These are phyloP conservation scores for Solanum lycopersicoides DNA, from an alignment of 257 asterid species.

Conservation along the genomic window DNA sequence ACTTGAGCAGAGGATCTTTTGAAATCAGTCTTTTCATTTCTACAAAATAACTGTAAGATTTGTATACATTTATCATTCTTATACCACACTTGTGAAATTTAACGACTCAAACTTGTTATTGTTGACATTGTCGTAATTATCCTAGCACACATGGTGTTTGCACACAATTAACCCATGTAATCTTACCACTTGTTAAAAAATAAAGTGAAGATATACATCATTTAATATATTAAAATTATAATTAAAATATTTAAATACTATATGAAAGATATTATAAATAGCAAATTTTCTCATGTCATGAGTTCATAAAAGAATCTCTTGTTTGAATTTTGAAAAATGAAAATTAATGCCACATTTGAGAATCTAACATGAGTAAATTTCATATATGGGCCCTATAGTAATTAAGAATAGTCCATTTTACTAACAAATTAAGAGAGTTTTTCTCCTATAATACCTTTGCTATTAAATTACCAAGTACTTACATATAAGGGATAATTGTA, in stretches of 20 bases:
- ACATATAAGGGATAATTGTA: too few species aligned
- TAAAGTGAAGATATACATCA: not conserved
- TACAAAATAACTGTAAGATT: too few species aligned
- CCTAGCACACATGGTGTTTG: not conserved
- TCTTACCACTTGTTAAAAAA: not conserved
- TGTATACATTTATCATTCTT: too few species aligned
- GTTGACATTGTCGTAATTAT: not conserved
- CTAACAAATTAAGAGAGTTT: too few species aligned
- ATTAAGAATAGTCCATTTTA: too few species aligned
- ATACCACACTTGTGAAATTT: not conserved
- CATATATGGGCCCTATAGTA: not conserved
- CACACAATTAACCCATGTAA: not conserved
- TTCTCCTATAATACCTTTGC: too few species aligned
- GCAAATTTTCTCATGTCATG: too few species aligned
- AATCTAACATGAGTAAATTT: not conserved
- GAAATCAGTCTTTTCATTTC: too few species aligned
- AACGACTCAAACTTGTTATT: not conserved
- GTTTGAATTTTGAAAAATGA: not conserved
- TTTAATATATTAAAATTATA: not conserved
- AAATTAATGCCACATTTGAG: not conserved
- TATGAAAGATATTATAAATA: too few species aligned
- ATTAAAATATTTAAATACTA: too few species aligned
- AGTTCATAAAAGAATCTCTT: not conserved
- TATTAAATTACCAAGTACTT: too few species aligned
- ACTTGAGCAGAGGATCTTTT: accelerated